Evolutionary conservation across 345 rosid species (phyloP).

Genomic region (Eucalyptus melliodora): DNA sequence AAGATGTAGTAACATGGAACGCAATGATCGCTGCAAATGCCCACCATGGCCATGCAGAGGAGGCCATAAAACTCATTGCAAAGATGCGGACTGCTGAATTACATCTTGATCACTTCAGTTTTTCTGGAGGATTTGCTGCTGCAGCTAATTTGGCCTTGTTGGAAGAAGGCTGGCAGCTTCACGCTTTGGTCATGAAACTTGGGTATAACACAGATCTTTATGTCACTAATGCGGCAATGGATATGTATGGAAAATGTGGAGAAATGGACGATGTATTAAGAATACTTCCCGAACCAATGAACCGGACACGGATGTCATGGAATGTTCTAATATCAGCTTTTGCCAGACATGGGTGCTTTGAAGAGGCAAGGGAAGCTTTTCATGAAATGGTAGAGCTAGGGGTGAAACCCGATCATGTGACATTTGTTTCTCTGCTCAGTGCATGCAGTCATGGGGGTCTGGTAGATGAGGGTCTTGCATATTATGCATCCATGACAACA

Average conservation of each 20-base stretch:
- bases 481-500: conserved; percentile 45
- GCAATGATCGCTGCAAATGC: conserved; percentile 68
- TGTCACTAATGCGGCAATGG: conserved; percentile 60
- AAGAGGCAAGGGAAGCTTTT: conserved; percentile 57
- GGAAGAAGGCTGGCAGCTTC: conserved; percentile 89
- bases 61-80: conserved; percentile 49
- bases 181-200: conserved; percentile 47
- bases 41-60: conserved; percentile 50
- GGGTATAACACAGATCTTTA: conserved; percentile 48
- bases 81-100: conserved; percentile 41
- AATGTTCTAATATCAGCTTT: conserved; percentile 72
- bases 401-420: conserved; percentile 67
- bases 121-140: conserved; percentile 71
- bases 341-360: conserved; percentile 62
- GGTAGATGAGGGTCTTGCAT: conserved; percentile 65
- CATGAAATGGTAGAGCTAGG: conserved; percentile 56
- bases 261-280: conserved; percentile 45
- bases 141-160: conserved; percentile 62
- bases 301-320: conserved; percentile 59
- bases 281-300: conserved; percentile 32
- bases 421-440: conserved; percentile 78
- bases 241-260: conserved; percentile 91
- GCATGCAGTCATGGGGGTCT: conserved; percentile 87
- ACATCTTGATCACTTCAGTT: conserved; percentile 60
- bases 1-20: conserved; percentile 63